These are phyloP conservation scores for Drechslerella coelobrocha DNA, from an alignment of 2,329 filamentous ascomycete genomes.

Conservation along the genomic window DNA sequence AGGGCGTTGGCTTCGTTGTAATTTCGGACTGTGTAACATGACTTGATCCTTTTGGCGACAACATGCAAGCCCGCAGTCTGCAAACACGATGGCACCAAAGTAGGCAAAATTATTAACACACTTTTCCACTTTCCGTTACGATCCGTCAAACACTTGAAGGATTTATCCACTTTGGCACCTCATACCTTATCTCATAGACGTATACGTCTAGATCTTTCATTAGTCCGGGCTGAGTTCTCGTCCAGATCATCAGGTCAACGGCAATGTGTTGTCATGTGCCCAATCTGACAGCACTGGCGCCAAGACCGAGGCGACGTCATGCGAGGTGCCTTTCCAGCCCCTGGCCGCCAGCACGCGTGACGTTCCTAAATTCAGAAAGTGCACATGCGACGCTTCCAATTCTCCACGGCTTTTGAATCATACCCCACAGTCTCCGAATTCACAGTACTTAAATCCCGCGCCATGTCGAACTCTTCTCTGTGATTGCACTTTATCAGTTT, in stretches of 20 bases:
- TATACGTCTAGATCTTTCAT: too few relatives aligned
- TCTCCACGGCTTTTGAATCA: slow-evolving; percentile 2
- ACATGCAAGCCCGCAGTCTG: too few relatives aligned
- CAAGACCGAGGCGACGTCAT: slow-evolving; percentile 43
- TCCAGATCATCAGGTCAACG: neutral
- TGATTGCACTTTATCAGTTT: slow-evolving; percentile 3
- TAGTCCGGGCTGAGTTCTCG: too few relatives aligned
- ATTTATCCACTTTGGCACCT: too few relatives aligned
- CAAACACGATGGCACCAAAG: too few relatives aligned
- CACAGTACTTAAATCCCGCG: slow-evolving; percentile 22
- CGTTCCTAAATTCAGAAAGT: slow-evolving; percentile 11
- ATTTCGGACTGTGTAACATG: too few relatives aligned
- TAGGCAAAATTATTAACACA: too few relatives aligned
- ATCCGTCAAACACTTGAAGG: too few relatives aligned
- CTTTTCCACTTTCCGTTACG: too few relatives aligned
- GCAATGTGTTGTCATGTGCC: slow-evolving; percentile 7
- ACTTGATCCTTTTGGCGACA: too few relatives aligned
- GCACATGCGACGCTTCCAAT: slow-evolving; percentile 27
- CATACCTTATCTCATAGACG: too few relatives aligned
- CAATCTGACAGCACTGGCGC: slow-evolving; percentile 6
- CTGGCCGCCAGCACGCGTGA: slow-evolving; percentile 32
- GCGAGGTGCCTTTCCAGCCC: neutral
- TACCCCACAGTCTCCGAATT: slow-evolving; percentile 1
- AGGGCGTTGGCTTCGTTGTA: too few relatives aligned
- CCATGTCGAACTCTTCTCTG: slow-evolving; percentile 21